Percentiles rank a stretch among this genome's conserved stretches.
Evolutionary conservation across 257 asterid genomes (phyloP).

Genomic region (Rehmannia glutinosa): DNA sequence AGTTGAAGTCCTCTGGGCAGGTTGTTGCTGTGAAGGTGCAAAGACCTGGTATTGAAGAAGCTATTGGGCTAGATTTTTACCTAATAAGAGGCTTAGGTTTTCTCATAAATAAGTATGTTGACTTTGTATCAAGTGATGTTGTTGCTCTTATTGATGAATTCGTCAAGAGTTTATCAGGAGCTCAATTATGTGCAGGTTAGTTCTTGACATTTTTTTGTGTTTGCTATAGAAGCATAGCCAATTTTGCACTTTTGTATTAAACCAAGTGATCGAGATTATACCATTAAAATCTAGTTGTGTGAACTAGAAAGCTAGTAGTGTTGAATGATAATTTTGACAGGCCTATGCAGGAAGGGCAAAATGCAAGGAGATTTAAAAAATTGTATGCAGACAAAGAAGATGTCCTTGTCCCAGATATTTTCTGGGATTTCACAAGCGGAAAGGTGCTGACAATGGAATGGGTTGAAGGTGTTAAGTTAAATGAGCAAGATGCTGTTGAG

Average conservation of each 20-base stretch:
- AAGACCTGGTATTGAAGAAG: slow-evolving; percentile 93
- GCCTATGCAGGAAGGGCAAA: slow-evolving; percentile 93
- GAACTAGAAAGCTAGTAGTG: slow-evolving; percentile 30
- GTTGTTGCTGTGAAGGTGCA: slow-evolving; percentile 98
- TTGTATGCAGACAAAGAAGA: slow-evolving; percentile 92
- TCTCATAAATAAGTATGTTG: slow-evolving; percentile 78
- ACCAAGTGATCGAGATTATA: background rate
- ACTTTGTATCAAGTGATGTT: slow-evolving; percentile 70
- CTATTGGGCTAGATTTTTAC: slow-evolving; percentile 88
- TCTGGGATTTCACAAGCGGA: slow-evolving; percentile 95
- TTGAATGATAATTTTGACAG: slow-evolving; percentile 64
- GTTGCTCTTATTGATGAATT: slow-evolving; percentile 96
- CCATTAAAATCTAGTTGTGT: background rate
- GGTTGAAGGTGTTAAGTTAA: slow-evolving; percentile 94
- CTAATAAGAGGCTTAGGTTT: slow-evolving; percentile 82
- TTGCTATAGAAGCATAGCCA: background rate
- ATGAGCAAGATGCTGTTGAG: slow-evolving; percentile 94
- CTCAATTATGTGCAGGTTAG: slow-evolving; percentile 96
- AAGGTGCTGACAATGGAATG: slow-evolving; percentile 99
- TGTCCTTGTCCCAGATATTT: slow-evolving; percentile 95
- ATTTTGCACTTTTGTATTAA: background rate
- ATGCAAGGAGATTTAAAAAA: slow-evolving; percentile 97
- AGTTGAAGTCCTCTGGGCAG: slow-evolving; percentile 75
- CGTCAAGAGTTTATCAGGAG: slow-evolving; percentile 93
- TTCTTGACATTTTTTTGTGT: slow-evolving; percentile 12